phyloP scores from a whole-genome alignment of 2,329 filamentous ascomycete genomes.

The Aspergillus sp. region DNA sequence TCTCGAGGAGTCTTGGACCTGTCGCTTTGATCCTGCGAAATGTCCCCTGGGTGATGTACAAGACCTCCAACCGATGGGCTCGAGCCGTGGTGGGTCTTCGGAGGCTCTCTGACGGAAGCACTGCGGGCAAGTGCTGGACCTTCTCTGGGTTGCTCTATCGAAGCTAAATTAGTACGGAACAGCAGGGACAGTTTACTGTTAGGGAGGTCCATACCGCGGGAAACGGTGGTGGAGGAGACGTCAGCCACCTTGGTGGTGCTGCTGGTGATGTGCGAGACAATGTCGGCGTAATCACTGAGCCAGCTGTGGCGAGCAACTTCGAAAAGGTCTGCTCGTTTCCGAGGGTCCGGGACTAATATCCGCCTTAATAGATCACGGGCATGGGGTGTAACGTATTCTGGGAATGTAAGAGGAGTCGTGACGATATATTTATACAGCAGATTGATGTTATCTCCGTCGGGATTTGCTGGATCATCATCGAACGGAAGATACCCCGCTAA shows the following conservation, averaged over 20 bases:
- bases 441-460: slow-evolving; percentile 98
- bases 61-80: slow-evolving; percentile 58
- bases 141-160: slow-evolving; percentile 53
- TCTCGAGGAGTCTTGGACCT: slow-evolving; percentile 71
- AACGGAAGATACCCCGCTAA: slow-evolving; percentile 95
- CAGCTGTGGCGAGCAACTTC: slow-evolving; percentile 97
- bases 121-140: slow-evolving; percentile 71
- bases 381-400: slow-evolving; percentile 97
- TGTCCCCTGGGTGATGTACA: slow-evolving; percentile 70
- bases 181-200: background rate
- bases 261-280: slow-evolving; percentile 96
- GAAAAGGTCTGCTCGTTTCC: slow-evolving; percentile 92
- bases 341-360: slow-evolving; percentile 91
- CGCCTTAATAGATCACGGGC: slow-evolving; percentile 87
- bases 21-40: slow-evolving; percentile 66
- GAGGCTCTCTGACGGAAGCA: slow-evolving; percentile 84
- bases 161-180: slow-evolving; percentile 4
- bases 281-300: slow-evolving; percentile 94
- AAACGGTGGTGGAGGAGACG: slow-evolving; percentile 75
- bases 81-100: slow-evolving; percentile 61
- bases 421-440: slow-evolving; percentile 99
- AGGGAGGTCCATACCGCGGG: slow-evolving; percentile 48
- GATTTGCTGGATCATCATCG: slow-evolving; percentile 96
- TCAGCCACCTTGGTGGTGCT: slow-evolving; percentile 85
- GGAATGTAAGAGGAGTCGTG: slow-evolving; percentile 92